Base-by-base conservation (phyloP, 2,329 filamentous ascomycete species). In the Cercospora canescens region DNA sequence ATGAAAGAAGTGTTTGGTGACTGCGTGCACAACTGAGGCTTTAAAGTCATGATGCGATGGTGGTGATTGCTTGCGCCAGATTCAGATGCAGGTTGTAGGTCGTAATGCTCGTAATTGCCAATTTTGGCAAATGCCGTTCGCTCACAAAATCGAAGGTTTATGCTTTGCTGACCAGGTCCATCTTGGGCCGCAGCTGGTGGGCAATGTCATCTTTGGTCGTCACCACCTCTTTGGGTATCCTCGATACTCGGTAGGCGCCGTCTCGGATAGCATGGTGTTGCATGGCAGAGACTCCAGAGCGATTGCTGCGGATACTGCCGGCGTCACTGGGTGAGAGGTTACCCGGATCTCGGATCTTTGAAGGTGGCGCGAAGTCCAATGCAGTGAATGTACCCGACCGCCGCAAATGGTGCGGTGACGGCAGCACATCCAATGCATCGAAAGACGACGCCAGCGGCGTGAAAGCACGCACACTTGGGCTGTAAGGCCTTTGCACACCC, bases 221-320 rank as follows among this genome's bases (percentile, higher is more conserved):
- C 65, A 96, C 92, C 50, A 89, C 87, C 71, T 94, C 92, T 65
- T 88, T 89, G 0, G 94, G 93, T 67, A 97, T 86, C 58, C 91
- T 89, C 76, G 92, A 95, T 70, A 97, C 88, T 69, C 94, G 91
- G 74, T 96, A 94, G 54, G 93, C 93, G 70, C 94, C 94, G 64
- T 82, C 86, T 70, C 93, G 91, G 73, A 97, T 89, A 73, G 92
- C 90, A 67, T 88, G 83, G 60, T 88, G 81, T 75, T 93, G 87
- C 60, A 85, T 81, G 4, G 87, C 84, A 5, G 92, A 96, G 72
- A 96, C 89, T 59, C 91, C 93, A 50, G 89, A 92, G 58, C 88
- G 86, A 81, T 92, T 92, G 79, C 91, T 92, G 72, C 86, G 86
- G 67, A 85, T 82, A 45, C 80, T 82, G 59, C 81, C 82, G 8